Evolutionary conservation across 2,329 filamentous ascomycete species (phyloP).

Genomic region (Setomelanomma holmii): DNA sequence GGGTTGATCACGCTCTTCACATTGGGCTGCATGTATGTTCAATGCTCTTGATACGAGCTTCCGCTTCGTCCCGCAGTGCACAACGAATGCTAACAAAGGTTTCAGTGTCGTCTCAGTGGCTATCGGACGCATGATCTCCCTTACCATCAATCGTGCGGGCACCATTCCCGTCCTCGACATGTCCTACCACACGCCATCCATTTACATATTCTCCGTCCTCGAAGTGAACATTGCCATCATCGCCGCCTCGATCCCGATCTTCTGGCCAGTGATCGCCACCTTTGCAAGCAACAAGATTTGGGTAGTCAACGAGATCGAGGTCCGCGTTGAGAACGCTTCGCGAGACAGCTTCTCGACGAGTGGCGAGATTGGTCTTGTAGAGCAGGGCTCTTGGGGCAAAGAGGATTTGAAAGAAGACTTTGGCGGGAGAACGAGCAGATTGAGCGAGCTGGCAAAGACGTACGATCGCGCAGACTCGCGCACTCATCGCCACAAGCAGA

Average conservation of each 20-base stretch:
- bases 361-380: slow-evolving; percentile 24
- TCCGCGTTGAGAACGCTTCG: slow-evolving; percentile 36
- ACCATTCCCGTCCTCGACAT: slow-evolving; percentile 41
- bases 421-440: slow-evolving; percentile 11
- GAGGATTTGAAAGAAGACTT: slow-evolving; percentile 16
- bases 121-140: slow-evolving; percentile 36
- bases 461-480: slow-evolving; percentile 11
- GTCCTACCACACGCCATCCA: slow-evolving; percentile 36
- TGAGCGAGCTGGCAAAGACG: slow-evolving; percentile 19
- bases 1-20: slow-evolving; percentile 41
- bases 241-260: slow-evolving; percentile 47
- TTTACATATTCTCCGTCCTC: slow-evolving; percentile 45
- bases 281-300: slow-evolving; percentile 46
- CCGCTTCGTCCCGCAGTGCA: no score
- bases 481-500: slow-evolving; percentile 15
- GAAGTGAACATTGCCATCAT: slow-evolving; percentile 49
- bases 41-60: background rate
- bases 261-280: slow-evolving; percentile 46
- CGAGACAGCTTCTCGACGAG: slow-evolving; percentile 21
- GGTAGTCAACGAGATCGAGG: slow-evolving; percentile 48
- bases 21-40: slow-evolving; percentile 45
- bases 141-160: slow-evolving; percentile 38
- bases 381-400: slow-evolving; percentile 12
- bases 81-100: slow-evolving; percentile 8
- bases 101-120: slow-evolving; percentile 37